Evolutionary conservation across 2,329 filamentous ascomycete genomes (phyloP).

Genomic region (Pseudogymnoascus pannorum): DNA sequence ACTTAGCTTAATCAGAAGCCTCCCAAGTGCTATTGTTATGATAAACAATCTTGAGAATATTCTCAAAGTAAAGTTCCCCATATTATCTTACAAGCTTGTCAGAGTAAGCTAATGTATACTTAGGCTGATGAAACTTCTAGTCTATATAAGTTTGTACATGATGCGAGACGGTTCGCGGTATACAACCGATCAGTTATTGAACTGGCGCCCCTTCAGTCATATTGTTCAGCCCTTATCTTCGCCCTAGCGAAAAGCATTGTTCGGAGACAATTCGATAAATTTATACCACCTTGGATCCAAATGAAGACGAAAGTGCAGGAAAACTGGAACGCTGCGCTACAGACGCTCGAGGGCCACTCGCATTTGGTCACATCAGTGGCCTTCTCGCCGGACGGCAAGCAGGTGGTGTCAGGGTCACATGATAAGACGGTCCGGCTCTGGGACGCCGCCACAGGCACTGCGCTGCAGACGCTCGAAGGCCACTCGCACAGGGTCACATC

Average conservation of each 20-base stretch:
- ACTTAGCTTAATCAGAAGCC: constrained; percentile 18
- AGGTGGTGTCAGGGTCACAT: background rate
- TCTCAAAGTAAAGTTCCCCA: too few relatives aligned
- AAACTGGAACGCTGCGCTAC: constrained; percentile 16
- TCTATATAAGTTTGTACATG: constrained; percentile 16
- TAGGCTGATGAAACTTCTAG: constrained; percentile 10
- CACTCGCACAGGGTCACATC: background rate
- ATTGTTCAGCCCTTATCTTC: constrained; percentile 29
- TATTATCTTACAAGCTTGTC: too few relatives aligned
- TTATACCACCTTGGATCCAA: constrained; percentile 16
- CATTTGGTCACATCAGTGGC: background rate
- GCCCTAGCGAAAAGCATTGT: constrained; percentile 27
- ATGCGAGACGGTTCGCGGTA: constrained; percentile 18
- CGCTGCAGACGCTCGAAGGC: constrained; percentile 8
- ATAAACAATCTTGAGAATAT: too few relatives aligned
- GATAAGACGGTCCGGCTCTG: constrained; percentile 10
- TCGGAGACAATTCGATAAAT: constrained; percentile 17
- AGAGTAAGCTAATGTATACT: too few relatives aligned
- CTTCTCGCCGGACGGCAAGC: constrained; percentile 13
- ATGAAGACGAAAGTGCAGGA: constrained; percentile 13
- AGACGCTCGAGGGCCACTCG: constrained; percentile 18
- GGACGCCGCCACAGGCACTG: background rate
- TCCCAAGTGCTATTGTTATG: too few relatives aligned
- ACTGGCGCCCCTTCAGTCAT: constrained; percentile 28
- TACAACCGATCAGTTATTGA: constrained; percentile 23